phyloP scores from a whole-genome alignment of 352 stramenopile species.

The Globisporangium camurandrum region DNA sequence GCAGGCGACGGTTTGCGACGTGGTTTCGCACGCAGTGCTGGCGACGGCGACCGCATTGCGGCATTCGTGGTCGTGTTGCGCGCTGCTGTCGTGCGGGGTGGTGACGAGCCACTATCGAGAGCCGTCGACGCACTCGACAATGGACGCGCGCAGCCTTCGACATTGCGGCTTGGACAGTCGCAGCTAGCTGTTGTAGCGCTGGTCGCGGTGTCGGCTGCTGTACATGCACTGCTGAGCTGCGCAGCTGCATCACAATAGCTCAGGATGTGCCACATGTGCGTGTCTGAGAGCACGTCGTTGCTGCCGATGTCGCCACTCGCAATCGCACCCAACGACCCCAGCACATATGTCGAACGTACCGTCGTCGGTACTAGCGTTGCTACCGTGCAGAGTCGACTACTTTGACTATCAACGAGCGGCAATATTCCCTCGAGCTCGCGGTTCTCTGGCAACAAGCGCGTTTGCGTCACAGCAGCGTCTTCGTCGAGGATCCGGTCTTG shows the following conservation, averaged over 20 bases:
- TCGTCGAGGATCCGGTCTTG: conserved; percentile 12
- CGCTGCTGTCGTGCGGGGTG: background rate
- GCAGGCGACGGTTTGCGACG: too few relatives aligned
- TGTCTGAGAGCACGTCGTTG: conserved; percentile 9
- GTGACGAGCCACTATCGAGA: too few relatives aligned
- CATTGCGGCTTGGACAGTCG: too few relatives aligned
- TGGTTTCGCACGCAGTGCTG: too few relatives aligned
- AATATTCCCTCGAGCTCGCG: conserved; percentile 31
- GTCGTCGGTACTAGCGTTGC: background rate
- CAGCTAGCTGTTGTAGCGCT: too few relatives aligned
- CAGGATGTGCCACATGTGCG: conserved; percentile 16
- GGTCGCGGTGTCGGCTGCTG: too few relatives aligned
- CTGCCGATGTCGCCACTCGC: background rate
- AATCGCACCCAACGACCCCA: background rate
- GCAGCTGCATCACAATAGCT: conserved; percentile 9
- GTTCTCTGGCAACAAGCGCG: conserved; percentile 26
- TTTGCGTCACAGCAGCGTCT: conserved; percentile 2
- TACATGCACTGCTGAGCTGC: background rate
- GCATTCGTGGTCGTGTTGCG: background rate
- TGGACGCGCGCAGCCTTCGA: too few relatives aligned
- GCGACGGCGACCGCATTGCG: too few relatives aligned
- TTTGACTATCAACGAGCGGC: conserved; percentile 9
- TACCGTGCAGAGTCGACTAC: background rate
- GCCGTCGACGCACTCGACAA: too few relatives aligned
- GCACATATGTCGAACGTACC: too few relatives aligned